Evolutionary conservation across 192 early-diverging fungal species (phyloP), one percentile per base, ranked within the genome.

Genomic region (Coemansia interrupta): DNA sequence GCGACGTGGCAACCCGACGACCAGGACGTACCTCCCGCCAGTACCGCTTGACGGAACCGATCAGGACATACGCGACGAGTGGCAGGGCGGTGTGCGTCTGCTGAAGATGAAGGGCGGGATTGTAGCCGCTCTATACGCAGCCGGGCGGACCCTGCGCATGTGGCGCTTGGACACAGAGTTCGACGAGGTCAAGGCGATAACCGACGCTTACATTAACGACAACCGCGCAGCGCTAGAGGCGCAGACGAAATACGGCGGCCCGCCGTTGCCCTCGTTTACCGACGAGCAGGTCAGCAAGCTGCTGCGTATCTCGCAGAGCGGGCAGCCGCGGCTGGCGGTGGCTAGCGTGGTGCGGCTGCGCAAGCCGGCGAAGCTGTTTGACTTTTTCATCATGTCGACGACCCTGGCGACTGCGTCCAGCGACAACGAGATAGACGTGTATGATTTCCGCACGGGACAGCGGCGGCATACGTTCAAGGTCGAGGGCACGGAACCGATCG

Each of bases 71-170:
- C 30, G 23, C 30, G 67, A 69, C 12, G 66, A 69, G 45, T 73
- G 71, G 76, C 62, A 79, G 30, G 76, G 76, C 10, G 18, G 59
- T 0, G 70, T 73, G 1, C 48, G 61, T 18, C 18, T 56, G 10
- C 29, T 79, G 18, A 73, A 70, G 54, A 65, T 79, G 60, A 79
- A 73, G 56, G 62, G 67, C 24, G 63, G 66, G 2, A 40, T 73
- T 17, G 64, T 79, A 4, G 66, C 61, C 2, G 76, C 58, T 11
- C 32, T 66, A 29, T 57, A 73, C 56, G 41, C 58, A 22, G 13
- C 53, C 29, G 64, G 74, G 23, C 23, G 24, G 20, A 40, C 45
- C 4, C 54, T 77, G 20, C 57, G 64, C 17, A 20, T 77, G 47
- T 77, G 74, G 74, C 57, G 48, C 11, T 22, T 71, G 43, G 60